Conservation (phyloP, 169 alveolate species). For the Pseudocohnilembus persalinus region DNA sequence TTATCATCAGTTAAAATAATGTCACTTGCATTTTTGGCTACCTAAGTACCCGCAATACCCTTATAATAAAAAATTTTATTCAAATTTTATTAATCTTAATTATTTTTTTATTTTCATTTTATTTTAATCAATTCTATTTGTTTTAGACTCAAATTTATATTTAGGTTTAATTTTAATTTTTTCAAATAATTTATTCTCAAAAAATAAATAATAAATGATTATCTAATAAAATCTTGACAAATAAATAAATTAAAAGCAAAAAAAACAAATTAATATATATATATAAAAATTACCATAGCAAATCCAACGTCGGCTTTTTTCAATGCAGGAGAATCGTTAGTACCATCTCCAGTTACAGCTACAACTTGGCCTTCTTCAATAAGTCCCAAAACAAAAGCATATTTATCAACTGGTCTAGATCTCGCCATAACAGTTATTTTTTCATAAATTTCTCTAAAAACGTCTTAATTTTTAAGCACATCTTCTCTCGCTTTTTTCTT, state of each 20-base stretch:
- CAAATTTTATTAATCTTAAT: too few species aligned
- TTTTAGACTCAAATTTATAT: too few species aligned
- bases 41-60: slow-evolving; percentile 92
- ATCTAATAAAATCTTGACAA: too few species aligned
- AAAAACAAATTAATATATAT: too few species aligned
- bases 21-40: slow-evolving; percentile 93
- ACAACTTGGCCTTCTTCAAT: slow-evolving; percentile 81
- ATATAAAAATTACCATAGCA: slow-evolving; percentile 86
- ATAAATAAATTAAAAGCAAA: too few species aligned
- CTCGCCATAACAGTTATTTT: slow-evolving; percentile 88
- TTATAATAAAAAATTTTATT: too few species aligned
- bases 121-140: too few species aligned
- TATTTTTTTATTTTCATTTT: too few species aligned
- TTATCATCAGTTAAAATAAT: slow-evolving; percentile 91
- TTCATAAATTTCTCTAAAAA: slow-evolving; percentile 53
- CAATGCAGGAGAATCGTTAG: slow-evolving; percentile 96
- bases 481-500: slow-evolving; percentile 66
- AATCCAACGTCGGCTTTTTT: slow-evolving; percentile 93
- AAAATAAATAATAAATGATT: too few species aligned
- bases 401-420: slow-evolving; percentile 92
- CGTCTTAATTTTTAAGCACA: slow-evolving; percentile 73
- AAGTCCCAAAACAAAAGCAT: slow-evolving; percentile 74
- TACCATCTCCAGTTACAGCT: slow-evolving; percentile 96
- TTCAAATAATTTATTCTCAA: too few species aligned
- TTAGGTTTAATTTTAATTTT: too few species aligned